Conservation (phyloP, 2,329 filamentous ascomycete genomes). For the Aspergillus floridensis region DNA sequence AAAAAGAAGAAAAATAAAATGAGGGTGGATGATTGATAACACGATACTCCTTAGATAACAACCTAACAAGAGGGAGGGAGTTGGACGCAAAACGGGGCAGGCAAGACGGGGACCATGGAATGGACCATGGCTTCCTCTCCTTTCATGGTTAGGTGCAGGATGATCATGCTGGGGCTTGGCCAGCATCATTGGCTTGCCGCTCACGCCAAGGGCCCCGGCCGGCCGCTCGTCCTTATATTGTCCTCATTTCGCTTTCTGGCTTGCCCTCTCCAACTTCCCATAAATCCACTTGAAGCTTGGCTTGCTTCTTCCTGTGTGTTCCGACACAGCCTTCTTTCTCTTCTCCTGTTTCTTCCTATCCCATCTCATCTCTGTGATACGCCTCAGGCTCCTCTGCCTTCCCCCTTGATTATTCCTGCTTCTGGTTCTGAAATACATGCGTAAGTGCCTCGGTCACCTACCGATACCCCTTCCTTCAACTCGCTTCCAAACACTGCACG, state of each 20-base stretch:
- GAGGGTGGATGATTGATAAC: not conserved
- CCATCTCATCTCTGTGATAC: too few species aligned
- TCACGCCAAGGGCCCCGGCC: conserved; percentile 11
- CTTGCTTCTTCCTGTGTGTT: conserved; percentile 12
- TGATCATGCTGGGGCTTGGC: conserved; percentile 16
- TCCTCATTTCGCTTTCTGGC: conserved; percentile 8
- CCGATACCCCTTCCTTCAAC: conserved; percentile 1
- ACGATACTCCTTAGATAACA: not conserved
- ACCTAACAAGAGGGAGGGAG: not conserved
- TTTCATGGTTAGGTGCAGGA: not conserved
- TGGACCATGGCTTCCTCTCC: conserved; percentile 2
- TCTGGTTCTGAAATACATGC: conserved; percentile 36
- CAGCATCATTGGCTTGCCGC: conserved; percentile 10
- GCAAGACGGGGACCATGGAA: too few species aligned
- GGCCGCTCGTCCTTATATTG: not conserved
- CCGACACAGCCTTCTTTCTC: conserved; percentile 3
- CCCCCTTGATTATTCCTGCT: conserved; percentile 6
- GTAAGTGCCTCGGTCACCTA: conserved; percentile 22
- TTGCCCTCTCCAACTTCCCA: conserved; percentile 3
- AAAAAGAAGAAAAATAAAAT: too few species aligned
- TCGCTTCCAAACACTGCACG: not conserved
- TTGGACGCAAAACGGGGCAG: not conserved
- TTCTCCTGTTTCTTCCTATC: not conserved
- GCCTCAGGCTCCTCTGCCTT: not conserved
- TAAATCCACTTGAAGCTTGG: conserved; percentile 17